phyloP scores from a whole-genome alignment of 2,329 filamentous ascomycete species.

The Cladophialophora psammophila region DNA sequence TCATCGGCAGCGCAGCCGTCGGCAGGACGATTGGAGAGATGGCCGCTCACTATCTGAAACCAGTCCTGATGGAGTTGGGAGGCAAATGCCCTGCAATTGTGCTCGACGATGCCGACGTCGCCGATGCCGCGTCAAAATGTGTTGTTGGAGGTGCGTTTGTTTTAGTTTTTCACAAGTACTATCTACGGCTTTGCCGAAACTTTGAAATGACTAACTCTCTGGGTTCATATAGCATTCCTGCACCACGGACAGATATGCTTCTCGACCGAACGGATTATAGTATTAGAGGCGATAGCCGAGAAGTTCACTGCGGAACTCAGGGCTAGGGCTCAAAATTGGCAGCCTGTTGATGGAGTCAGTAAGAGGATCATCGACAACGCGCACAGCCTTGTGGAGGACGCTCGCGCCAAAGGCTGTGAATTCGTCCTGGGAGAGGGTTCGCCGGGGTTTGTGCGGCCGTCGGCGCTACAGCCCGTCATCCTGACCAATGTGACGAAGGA shows the following conservation, averaged over 20 bases:
- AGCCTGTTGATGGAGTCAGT: no score
- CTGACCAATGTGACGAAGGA: slow-evolving; percentile 73
- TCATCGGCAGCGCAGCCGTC: slow-evolving; percentile 77
- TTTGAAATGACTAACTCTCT: not conserved
- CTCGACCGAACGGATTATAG: slow-evolving; percentile 78
- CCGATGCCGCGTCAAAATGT: slow-evolving; percentile 66
- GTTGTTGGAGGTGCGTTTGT: slow-evolving; percentile 10
- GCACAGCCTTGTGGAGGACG: slow-evolving; percentile 1
- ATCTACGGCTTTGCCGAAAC: no score
- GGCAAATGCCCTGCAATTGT: slow-evolving; percentile 84
- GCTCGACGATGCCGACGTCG: slow-evolving; percentile 78
- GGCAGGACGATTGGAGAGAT: slow-evolving; percentile 74
- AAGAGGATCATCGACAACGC: no score
- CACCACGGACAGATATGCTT: slow-evolving; percentile 81
- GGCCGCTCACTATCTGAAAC: slow-evolving; percentile 79
- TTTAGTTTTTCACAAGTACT: no score
- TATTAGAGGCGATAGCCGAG: slow-evolving; percentile 62
- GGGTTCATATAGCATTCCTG: slow-evolving; percentile 21
- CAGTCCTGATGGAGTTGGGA: slow-evolving; percentile 88
- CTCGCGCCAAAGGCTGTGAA: not conserved
- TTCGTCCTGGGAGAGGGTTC: no score
- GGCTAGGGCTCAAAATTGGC: slow-evolving; percentile 4
- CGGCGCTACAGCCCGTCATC: slow-evolving; percentile 68
- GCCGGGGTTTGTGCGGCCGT: not conserved
- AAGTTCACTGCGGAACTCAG: slow-evolving; percentile 54